Percentiles rank a stretch among this genome's conserved stretches.
phyloP scores from a whole-genome alignment of 345 rosid species.

The Salix koriyanagi region DNA sequence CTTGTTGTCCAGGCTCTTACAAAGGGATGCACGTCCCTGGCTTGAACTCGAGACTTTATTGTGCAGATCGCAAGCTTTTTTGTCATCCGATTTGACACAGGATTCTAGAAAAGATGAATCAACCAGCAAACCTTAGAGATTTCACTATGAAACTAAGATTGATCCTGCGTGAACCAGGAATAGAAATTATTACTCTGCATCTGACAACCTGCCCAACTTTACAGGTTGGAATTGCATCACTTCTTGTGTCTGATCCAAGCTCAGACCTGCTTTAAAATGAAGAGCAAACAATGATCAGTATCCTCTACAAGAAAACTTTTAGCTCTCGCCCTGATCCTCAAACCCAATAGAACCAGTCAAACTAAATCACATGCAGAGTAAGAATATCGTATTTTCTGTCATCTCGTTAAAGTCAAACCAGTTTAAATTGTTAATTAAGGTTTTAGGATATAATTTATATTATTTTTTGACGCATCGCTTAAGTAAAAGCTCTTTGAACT shows the following conservation, averaged over 20 bases:
- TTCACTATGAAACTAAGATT: conserved; percentile 80
- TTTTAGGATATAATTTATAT: no score
- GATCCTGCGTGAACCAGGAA: conserved; percentile 61
- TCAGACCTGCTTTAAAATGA: conserved; percentile 57
- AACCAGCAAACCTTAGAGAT: conserved; percentile 55
- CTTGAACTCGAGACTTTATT: no score
- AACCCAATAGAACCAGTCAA: not conserved
- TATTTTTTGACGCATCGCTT: no score
- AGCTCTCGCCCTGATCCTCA: not conserved
- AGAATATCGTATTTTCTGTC: no score
- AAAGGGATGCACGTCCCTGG: no score
- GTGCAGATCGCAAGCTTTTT: no score
- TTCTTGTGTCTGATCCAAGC: conserved; percentile 77
- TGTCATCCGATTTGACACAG: not conserved
- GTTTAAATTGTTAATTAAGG: no score
- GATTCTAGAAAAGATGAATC: not conserved
- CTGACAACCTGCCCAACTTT: conserved; percentile 93
- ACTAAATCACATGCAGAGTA: not conserved
- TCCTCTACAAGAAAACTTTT: not conserved
- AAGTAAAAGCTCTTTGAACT: no score
- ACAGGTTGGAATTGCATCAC: conserved; percentile 58
- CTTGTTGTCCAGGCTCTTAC: no score
- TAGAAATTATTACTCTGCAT: conserved; percentile 71
- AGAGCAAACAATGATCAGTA: conserved; percentile 18
- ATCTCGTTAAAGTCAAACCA: no score